Conservation (phyloP, 495 filamentous ascomycete genomes). For the Amphirosellinia nigrospora region DNA sequence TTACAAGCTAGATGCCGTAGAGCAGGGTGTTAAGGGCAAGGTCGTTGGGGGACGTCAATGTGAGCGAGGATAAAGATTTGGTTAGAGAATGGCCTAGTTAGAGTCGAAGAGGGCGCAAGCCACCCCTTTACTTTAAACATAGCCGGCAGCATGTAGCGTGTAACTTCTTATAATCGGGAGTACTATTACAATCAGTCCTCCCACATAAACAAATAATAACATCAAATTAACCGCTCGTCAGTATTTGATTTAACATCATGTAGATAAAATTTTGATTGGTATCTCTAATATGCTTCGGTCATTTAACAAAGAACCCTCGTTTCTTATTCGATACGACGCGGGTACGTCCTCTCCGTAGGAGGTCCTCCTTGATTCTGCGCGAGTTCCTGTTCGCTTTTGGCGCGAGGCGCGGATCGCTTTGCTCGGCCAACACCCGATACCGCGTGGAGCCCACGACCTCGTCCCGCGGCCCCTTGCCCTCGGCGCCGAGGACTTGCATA, state of each 20-base stretch:
- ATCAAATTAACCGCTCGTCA: background rate
- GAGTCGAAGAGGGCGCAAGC: background rate
- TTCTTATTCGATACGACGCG: constrained; percentile 33
- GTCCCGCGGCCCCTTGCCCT: constrained; percentile 43
- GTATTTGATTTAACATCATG: background rate
- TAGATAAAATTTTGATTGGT: background rate
- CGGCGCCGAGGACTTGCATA: constrained; percentile 33
- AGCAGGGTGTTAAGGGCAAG: constrained; percentile 17
- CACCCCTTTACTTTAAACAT: background rate
- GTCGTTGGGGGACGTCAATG: constrained; percentile 11
- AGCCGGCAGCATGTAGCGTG: background rate
- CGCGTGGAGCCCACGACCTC: constrained; percentile 47
- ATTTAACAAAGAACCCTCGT: constrained; percentile 48
- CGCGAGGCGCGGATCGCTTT: constrained; percentile 43
- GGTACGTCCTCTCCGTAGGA: constrained; percentile 43
- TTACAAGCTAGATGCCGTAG: constrained; percentile 48
- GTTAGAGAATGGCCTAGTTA: background rate
- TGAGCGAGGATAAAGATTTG: background rate
- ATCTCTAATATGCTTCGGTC: constrained; percentile 29
- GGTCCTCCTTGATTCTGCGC: constrained; percentile 38
- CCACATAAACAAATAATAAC: background rate
- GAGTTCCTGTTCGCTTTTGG: constrained; percentile 46
- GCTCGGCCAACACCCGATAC: constrained; percentile 46
- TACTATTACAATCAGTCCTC: background rate
- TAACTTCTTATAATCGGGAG: background rate